phyloP scores from a whole-genome alignment of 2,329 filamentous ascomycete genomes.

The Fusarium dlaminii region DNA sequence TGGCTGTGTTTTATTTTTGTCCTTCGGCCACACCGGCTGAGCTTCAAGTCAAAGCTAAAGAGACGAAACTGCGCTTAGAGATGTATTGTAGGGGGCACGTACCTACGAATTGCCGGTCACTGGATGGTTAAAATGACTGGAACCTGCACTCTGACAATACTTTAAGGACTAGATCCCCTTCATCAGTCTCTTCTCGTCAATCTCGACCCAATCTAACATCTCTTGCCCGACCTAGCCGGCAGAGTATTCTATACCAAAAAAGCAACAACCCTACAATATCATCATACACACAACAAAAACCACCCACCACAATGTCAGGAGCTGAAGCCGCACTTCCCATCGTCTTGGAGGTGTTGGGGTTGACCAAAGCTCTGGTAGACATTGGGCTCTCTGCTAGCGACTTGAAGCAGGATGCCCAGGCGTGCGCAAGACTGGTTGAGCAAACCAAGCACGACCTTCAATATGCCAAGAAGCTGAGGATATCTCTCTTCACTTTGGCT shows the following conservation, averaged over 20 bases:
- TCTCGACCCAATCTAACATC: neutral
- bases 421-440: neutral
- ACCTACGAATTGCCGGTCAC: neutral
- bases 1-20: neutral
- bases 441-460: neutral
- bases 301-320: neutral
- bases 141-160: neutral
- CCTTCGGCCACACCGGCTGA: neutral
- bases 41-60: neutral
- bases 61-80: neutral
- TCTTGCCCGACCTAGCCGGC: neutral
- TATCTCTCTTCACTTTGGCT: neutral
- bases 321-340: neutral
- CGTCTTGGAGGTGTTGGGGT: neutral
- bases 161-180: neutral
- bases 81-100: neutral
- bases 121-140: too few relatives aligned
- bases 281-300: neutral
- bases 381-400: neutral
- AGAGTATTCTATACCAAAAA: neutral
- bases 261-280: neutral
- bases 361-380: neutral
- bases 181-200: neutral
- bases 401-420: neutral
- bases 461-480: neutral